These are phyloP conservation scores for Fraxinus sp. DNA, from an alignment of 305 asterid genomes.

Conservation along the genomic window DNA sequence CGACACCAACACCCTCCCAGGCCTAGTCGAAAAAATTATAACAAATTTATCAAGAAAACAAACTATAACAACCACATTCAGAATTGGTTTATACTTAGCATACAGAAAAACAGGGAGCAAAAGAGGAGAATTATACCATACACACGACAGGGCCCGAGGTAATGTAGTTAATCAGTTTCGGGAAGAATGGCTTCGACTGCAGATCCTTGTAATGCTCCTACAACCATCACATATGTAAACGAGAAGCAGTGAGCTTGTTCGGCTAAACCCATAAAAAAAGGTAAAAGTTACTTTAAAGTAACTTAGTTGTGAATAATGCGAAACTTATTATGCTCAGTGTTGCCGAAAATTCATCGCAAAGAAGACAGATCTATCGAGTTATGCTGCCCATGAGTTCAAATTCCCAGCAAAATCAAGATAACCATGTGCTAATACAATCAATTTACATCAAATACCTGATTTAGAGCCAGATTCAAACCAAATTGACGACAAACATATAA, in stretches of 20 bases:
- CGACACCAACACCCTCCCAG: slow-evolving; percentile 92
- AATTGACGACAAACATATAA: not conserved
- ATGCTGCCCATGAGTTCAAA: not conserved
- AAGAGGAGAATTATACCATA: slow-evolving; percentile 37
- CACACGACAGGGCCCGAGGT: slow-evolving; percentile 54
- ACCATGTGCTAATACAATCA: not conserved
- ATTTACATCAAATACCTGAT: not conserved
- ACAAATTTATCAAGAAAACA: slow-evolving; percentile 9
- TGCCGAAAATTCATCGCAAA: not conserved
- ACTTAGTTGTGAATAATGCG: not conserved
- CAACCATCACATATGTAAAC: not conserved
- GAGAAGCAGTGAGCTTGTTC: not conserved
- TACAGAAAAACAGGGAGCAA: not conserved
- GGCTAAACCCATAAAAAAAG: not conserved
- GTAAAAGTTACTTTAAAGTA: not conserved
- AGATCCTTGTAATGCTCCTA: slow-evolving; percentile 58
- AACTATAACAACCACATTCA: not conserved
- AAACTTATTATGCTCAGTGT: not conserved
- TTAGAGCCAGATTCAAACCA: not conserved
- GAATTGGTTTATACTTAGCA: not conserved
- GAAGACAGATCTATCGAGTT: not conserved
- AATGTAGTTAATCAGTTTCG: slow-evolving; percentile 45
- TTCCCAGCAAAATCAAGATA: not conserved
- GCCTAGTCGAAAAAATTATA: slow-evolving; percentile 37
- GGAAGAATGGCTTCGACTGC: slow-evolving; percentile 48